Evolutionary conservation across 164 flowering plant species (phyloP), one percentile per base, ranked within the genome.

Genomic region (Vitis riparia): DNA sequence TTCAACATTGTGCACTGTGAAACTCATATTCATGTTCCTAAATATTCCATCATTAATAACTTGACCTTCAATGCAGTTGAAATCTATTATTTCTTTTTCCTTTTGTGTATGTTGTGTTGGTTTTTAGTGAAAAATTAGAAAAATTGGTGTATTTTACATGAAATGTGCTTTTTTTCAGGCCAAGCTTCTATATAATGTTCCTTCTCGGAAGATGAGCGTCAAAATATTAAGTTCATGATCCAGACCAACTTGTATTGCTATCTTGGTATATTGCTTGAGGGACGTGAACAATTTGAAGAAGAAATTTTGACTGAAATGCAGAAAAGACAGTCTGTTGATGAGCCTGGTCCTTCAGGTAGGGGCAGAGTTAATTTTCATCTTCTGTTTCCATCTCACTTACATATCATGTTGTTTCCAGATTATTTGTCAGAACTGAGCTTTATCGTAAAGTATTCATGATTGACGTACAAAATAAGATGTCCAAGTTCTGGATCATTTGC

Each of bases 251-350:
- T 85, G 67, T 85, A 82, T 62, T 27, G 65, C 10, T 85, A 87
- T 76, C 68, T 87, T 52, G 82, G 76, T 52, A 76, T 78, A 29
- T 68, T 87, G 51, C 84, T 87, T n/a, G 86, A 85, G 59, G 83
- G 78, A 14, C 81, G 86, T 19, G 84, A 87, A 52, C 67, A 51
- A n/a, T 87, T 83, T 79, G 91, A 85, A 68, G 85, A 80, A 75
- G 87, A 81, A 74, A 68, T 63, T 56, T 65, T 77, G 73, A 32
- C 59, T 19, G 67, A 29, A 30, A 68, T 47, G 63, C 68, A 68
- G 47, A 75, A 63, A 47, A 56, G 49, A 49, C 68, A 14, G 12
- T 6, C 67, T 0, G 30, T 56, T 19, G 66, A 73, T 67, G 62
- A 57, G 48, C 12, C 75, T 23, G 74, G 73, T 70, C 59, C 74